A percentile compares a stretch with the other conserved stretches of the same genome.
Evolutionary conservation across 2,329 filamentous ascomycete genomes (phyloP).

Genomic region (Fusarium solani-melongenae): DNA sequence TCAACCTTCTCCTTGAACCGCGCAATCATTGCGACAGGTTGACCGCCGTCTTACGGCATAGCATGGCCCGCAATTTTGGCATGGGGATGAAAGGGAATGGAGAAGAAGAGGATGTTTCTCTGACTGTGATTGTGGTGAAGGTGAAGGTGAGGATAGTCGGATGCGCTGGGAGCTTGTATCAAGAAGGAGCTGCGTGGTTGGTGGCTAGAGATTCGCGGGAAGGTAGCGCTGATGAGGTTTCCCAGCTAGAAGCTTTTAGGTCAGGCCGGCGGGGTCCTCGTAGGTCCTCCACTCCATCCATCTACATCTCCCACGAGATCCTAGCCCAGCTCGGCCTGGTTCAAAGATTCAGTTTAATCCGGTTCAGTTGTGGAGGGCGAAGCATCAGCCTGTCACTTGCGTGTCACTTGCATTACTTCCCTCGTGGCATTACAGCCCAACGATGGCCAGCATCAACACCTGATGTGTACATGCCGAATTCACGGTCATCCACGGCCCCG

Average conservation of each 20-base stretch:
- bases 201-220: not conserved
- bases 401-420: constrained; percentile 4
- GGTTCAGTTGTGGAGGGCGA: constrained; percentile 9
- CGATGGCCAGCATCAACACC: not conserved
- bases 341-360: constrained; percentile 15
- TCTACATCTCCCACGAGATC: constrained; percentile 13
- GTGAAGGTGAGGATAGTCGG: constrained; percentile 6
- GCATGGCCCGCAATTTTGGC: not conserved
- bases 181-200: constrained; percentile 2
- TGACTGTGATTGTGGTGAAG: constrained; percentile 2
- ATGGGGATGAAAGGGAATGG: not conserved
- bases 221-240: constrained; percentile 1
- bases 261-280: not conserved
- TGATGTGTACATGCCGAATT: constrained; percentile 13
- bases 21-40: not conserved
- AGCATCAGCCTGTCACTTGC: constrained; percentile 10
- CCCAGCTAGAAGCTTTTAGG: not conserved
- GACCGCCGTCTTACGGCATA: not conserved
- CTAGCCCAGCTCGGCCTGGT: constrained; percentile 29
- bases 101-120: not conserved
- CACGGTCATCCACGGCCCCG: constrained; percentile 10
- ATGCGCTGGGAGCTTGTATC: constrained; percentile 6
- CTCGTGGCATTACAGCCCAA: not conserved
- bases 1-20: not conserved
- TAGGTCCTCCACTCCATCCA: not conserved